Evolutionary conservation across 768 basidiomycete genomes (phyloP).

Genomic region (Leucocoprinus sp.): DNA sequence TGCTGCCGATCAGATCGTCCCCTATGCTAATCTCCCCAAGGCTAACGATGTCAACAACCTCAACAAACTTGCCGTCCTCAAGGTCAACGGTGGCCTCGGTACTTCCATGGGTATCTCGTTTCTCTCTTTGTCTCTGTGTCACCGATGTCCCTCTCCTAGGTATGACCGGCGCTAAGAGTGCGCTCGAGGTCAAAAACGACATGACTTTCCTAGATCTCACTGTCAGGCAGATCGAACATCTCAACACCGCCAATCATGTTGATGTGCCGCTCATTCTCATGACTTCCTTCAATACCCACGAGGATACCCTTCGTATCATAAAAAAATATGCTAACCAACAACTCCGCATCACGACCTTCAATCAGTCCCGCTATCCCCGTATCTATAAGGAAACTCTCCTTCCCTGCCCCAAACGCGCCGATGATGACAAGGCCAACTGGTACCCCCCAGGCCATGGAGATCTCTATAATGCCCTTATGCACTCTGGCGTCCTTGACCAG

Average conservation of each 20-base stretch:
- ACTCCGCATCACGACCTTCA: constrained; percentile 86
- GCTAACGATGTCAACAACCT: constrained; percentile 56
- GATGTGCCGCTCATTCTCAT: constrained; percentile 97
- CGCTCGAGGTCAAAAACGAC: constrained; percentile 93
- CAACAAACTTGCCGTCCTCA: constrained; percentile 88
- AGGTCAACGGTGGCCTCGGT: constrained; percentile 86
- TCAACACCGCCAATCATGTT: constrained; percentile 76
- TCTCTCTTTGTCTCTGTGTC: neutral
- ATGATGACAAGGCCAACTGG: constrained; percentile 87
- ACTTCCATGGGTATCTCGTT: constrained; percentile 65
- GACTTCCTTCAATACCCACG: constrained; percentile 98
- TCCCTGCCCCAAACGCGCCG: constrained; percentile 69
- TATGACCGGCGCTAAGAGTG: constrained; percentile 83
- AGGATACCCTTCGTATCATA: constrained; percentile 92
- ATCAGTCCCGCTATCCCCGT: constrained; percentile 91
- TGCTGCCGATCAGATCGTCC: constrained; percentile 75
- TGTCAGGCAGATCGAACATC: constrained; percentile 92
- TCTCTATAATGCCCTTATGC: constrained; percentile 85
- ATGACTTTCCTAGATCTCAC: constrained; percentile 97
- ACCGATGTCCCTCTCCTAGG: constrained; percentile 30
- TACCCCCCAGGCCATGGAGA: constrained; percentile 98
- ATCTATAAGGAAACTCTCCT: constrained; percentile 86
- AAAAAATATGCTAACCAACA: constrained; percentile 96
- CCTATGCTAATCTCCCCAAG: constrained; percentile 66
- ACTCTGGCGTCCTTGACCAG: constrained; percentile 87